Evolutionary conservation across 2,329 filamentous ascomycete genomes (phyloP), one percentile per base, ranked within the genome.

Genomic region (Fusarium succisae): DNA sequence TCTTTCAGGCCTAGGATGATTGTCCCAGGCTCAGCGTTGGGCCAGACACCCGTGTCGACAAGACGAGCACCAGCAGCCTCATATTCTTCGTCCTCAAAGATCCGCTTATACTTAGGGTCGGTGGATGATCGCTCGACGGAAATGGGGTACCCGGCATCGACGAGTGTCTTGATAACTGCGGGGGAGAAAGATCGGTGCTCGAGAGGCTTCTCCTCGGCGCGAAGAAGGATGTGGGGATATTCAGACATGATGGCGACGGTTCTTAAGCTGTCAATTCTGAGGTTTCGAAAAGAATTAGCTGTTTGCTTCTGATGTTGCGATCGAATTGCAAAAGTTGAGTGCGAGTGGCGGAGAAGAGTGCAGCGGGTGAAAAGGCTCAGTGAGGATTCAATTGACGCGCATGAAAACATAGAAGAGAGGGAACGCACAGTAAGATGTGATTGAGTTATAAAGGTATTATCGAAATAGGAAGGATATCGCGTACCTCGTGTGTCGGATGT

Each of bases 1-100:
- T 95, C 93, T 87, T 95, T 95, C 68, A 95, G 87, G 45, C 93
- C 93, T 66, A 95, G 83, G 69, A 95, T 91, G 78, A 94, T 90
- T 79, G 93, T 87, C 71, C 93, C 91, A 74, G 86, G 83, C 44
- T 92, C 91, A 3, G 90, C 92, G 66, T 92, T 86, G 61, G 86
- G 86, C 93, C 93, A 95, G 56, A 87, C 89, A 47, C 91, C 90
- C 73, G 90, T 88, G 20, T 89, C 87, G 20, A 94, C 90, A 28
- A 95, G 85, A 20, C 85, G 88, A 50, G 91, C 91, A 55, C 92
- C 92, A 38, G 88, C 87, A 66, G 87, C 84, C 81, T 88, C 86
- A 76, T 91, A 92, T 79, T 93, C 91, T 47, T 80, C 82, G 75
- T 91, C 89, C 38, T 89, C 85, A 74, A 89, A 91, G 78, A 94